phyloP scores from a whole-genome alignment of 2,329 filamentous ascomycete species.

The Nemania abortiva region DNA sequence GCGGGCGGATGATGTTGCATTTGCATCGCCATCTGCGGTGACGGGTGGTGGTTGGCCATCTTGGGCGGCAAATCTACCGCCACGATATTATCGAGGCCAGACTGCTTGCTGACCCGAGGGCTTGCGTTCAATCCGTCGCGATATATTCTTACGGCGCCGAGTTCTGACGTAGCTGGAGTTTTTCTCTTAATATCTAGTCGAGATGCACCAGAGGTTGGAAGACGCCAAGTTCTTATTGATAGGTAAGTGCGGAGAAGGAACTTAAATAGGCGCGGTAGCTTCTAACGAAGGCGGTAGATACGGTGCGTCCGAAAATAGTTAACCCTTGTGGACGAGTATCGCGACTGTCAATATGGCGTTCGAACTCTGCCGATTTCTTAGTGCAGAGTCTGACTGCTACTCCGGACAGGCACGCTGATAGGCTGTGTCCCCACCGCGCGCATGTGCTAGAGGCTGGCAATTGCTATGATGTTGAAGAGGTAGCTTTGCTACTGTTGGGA shows the following conservation, averaged over 20 bases:
- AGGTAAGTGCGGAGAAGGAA: background rate
- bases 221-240: background rate
- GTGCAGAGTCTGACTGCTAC: constrained; percentile 5
- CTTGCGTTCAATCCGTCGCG: background rate
- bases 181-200: too few species aligned
- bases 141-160: background rate
- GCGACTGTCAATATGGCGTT: background rate
- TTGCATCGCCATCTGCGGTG: constrained; percentile 80
- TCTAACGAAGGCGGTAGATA: background rate
- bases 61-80: constrained; percentile 33
- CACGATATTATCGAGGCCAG: background rate
- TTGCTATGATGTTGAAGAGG: constrained; percentile 9
- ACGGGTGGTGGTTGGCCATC: constrained; percentile 85
- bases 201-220: background rate
- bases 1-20: constrained; percentile 75
- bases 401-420: constrained; percentile 14
- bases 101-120: background rate
- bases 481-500: background rate
- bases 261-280: background rate
- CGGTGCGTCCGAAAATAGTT: background rate
- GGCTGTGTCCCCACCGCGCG: constrained; percentile 27
- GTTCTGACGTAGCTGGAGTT: background rate
- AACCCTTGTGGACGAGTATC: background rate
- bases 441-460: constrained; percentile 19
- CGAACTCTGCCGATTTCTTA: background rate